phyloP scores from a whole-genome alignment of 83 land plant genomes.

The Picea mariana region DNA sequence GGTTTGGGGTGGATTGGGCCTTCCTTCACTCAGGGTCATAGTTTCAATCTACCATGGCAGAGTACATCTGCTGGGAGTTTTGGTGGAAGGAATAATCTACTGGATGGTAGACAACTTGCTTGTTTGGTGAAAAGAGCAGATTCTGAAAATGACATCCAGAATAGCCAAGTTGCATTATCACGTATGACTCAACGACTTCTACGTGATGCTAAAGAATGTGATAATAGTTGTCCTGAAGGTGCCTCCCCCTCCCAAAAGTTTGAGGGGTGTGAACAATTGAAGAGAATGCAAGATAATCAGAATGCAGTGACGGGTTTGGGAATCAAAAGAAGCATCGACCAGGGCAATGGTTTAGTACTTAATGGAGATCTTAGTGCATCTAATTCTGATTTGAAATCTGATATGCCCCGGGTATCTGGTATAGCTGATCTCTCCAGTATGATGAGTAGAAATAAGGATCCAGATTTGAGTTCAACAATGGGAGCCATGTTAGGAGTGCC shows the following conservation, averaged over 20 bases:
- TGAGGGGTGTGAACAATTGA: slow-evolving; percentile 5
- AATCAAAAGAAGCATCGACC: background rate
- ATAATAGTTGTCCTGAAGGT: background rate
- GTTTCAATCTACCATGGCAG: background rate
- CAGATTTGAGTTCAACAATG: background rate
- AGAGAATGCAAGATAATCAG: slow-evolving; percentile 5
- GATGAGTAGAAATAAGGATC: background rate
- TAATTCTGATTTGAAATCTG: slow-evolving; percentile 8
- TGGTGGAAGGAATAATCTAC: slow-evolving; percentile 1
- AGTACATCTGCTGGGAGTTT: background rate
- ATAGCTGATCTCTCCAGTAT: background rate
- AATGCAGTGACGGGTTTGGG: background rate
- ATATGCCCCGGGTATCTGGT: background rate
- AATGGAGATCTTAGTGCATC: background rate
- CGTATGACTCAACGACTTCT: background rate
- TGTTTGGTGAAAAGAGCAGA: background rate
- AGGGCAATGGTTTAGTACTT: background rate
- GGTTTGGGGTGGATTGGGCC: slow-evolving; percentile 10
- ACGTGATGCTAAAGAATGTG: background rate
- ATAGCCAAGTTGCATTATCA: background rate
- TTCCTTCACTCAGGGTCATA: background rate
- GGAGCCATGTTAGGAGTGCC: background rate
- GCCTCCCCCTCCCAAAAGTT: background rate
- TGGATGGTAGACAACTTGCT: slow-evolving; percentile 9
- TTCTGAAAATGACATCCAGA: slow-evolving; percentile 3